A percentile compares a stretch with the other conserved stretches of the same genome.
Conservation (phyloP, 2,329 filamentous ascomycete species). For the Pyricularia pennisetigena region DNA sequence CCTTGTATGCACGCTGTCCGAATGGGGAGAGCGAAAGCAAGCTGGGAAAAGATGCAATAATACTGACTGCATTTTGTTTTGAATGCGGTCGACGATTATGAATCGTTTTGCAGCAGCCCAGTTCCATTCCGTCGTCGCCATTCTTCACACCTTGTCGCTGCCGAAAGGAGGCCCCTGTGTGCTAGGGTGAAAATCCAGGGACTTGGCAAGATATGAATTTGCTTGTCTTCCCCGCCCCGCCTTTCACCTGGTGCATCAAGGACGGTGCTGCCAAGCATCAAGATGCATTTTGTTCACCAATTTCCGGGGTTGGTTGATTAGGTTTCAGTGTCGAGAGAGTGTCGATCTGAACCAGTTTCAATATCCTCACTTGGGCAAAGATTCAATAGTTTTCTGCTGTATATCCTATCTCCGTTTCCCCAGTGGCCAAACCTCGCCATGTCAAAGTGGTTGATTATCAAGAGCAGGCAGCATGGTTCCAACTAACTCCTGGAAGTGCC, state of each 20-base stretch:
- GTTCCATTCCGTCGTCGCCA: neutral
- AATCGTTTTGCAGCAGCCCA: neutral
- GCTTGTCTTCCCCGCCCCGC: neutral
- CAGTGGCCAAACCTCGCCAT: neutral
- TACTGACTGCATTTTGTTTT: neutral
- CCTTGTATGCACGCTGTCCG: neutral
- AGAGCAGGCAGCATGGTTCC: neutral
- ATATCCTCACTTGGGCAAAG: neutral
- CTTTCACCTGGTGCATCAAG: neutral
- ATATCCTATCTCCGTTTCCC: neutral
- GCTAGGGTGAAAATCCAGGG: neutral
- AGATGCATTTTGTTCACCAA: neutral
- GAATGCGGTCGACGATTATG: no score
- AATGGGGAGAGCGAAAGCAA: slow-evolving; percentile 1
- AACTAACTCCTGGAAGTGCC: neutral
- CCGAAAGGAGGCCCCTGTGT: neutral
- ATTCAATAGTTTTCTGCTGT: neutral
- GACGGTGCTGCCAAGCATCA: neutral
- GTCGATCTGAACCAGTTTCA: neutral
- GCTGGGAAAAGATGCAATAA: neutral
- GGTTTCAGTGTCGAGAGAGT: neutral
- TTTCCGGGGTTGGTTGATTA: neutral
- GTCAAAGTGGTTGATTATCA: neutral
- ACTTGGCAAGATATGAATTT: neutral
- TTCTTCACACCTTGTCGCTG: no score